Evolutionary conservation across 306 rosid species (phyloP).

Genomic region (Ammopiptanthus mongolicus): DNA sequence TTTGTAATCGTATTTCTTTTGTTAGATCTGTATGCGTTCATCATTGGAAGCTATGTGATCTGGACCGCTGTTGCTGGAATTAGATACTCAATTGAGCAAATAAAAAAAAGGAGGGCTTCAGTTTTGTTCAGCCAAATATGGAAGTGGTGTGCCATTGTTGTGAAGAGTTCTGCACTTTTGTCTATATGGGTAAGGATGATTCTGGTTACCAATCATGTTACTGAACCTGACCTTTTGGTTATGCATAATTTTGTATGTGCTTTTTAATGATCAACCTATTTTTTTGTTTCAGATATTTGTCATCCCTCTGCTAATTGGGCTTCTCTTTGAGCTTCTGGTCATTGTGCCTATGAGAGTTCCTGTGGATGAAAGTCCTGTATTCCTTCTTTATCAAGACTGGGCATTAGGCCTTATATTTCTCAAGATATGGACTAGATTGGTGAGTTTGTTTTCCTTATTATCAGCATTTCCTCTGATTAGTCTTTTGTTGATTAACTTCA

Average conservation of each 20-base stretch:
- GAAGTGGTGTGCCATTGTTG: conserved; percentile 85
- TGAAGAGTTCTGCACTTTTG: conserved; percentile 88
- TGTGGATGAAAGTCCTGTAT: conserved; percentile 98
- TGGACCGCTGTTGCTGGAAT: conserved; percentile 96
- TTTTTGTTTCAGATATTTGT: conserved; percentile 65
- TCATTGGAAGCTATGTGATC: conserved; percentile 90
- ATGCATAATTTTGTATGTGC: conserved; percentile 1
- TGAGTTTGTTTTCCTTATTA: conserved; percentile 34
- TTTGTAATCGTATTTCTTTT: conserved; percentile 15
- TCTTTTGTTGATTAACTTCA: neutral
- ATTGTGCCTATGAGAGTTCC: conserved; percentile 99
- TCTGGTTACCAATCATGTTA: neutral
- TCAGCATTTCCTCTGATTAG: neutral
- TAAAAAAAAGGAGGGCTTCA: conserved; percentile 60
- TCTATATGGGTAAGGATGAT: conserved; percentile 82
- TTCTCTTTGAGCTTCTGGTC: conserved; percentile 98
- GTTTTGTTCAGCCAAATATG: conserved; percentile 67
- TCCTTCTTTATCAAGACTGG: conserved; percentile 98
- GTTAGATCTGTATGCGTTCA: conserved; percentile 86
- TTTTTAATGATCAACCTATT: neutral
- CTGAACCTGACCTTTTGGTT: neutral
- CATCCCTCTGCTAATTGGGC: conserved; percentile 90
- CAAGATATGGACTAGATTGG: conserved; percentile 99
- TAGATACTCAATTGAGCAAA: conserved; percentile 80
- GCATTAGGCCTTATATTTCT: conserved; percentile 98